phyloP scores from a whole-genome alignment of 2,329 filamentous ascomycete genomes.

The Alternaria consortialis region DNA sequence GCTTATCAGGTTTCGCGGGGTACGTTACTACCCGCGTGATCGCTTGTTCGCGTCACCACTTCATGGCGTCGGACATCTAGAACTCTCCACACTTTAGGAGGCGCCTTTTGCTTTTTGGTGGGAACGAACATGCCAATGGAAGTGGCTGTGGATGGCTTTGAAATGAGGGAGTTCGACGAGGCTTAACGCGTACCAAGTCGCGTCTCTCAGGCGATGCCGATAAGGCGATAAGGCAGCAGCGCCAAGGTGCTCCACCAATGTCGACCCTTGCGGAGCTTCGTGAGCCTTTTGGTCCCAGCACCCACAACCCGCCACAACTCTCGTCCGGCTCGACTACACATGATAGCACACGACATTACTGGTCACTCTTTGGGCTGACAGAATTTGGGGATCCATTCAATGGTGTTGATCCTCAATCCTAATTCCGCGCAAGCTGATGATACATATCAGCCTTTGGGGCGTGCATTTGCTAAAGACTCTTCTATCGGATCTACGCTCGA shows the following conservation, averaged over 20 bases:
- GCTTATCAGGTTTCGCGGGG: constrained; percentile 40
- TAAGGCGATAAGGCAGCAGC: constrained; percentile 31
- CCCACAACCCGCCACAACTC: neutral
- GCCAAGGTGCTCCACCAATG: constrained; percentile 7
- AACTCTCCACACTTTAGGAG: neutral
- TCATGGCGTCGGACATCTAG: neutral
- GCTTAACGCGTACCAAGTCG: constrained; percentile 9
- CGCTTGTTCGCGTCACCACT: constrained; percentile 26
- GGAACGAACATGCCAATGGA: neutral
- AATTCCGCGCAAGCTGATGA: neutral
- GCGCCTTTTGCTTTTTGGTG: neutral
- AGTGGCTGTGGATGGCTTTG: neutral
- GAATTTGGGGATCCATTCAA: neutral
- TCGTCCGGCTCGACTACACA: neutral
- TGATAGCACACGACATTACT: too few relatives aligned
- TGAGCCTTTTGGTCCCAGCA: neutral
- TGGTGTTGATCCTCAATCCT: neutral
- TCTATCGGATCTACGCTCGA: neutral
- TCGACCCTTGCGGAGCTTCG: too few relatives aligned
- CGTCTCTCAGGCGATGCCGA: constrained; percentile 20
- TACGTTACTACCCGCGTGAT: constrained; percentile 32
- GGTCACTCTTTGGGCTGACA: neutral
- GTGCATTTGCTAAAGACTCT: neutral
- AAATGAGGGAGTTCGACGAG: neutral
- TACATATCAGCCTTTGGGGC: neutral